These are phyloP conservation scores for Ilex asprella DNA, from an alignment of 257 asterid genomes.

Conservation along the genomic window DNA sequence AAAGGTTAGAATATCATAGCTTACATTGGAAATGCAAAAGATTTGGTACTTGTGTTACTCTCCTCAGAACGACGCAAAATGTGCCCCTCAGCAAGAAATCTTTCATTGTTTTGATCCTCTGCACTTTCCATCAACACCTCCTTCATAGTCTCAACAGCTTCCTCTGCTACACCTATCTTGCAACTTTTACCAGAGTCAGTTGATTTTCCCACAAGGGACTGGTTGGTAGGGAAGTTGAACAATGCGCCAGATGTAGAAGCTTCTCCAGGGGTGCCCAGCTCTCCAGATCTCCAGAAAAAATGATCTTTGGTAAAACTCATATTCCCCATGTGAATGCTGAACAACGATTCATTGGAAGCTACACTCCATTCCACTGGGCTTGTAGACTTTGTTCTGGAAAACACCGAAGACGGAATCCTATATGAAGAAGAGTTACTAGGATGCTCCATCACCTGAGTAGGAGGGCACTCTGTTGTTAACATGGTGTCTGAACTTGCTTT, in stretches of 20 bases:
- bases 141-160: slow-evolving; percentile 25
- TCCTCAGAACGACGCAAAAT: slow-evolving; percentile 23
- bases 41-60: slow-evolving; percentile 42
- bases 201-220: background rate
- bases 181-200: slow-evolving; percentile 16
- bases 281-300: slow-evolving; percentile 22
- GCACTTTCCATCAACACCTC: slow-evolving; percentile 25
- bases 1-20: background rate
- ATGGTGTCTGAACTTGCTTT: background rate
- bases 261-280: slow-evolving; percentile 15
- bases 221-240: slow-evolving; percentile 20
- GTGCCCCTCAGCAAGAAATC: background rate
- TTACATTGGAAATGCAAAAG: slow-evolving; percentile 50
- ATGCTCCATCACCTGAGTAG: slow-evolving; percentile 34
- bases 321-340: slow-evolving; percentile 49
- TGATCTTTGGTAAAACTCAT: slow-evolving; percentile 42
- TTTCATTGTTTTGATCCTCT: slow-evolving; percentile 10
- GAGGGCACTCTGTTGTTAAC: slow-evolving; percentile 27
- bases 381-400: slow-evolving; percentile 22
- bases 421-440: slow-evolving; percentile 8
- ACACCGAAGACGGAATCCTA: slow-evolving; percentile 45
- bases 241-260: slow-evolving; percentile 21
- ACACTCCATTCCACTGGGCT: slow-evolving; percentile 47
- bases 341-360: slow-evolving; percentile 51
- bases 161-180: slow-evolving; percentile 21